Conservation (phyloP, 1,284 basidiomycete species). For the Cryptococcus neoformans region DNA sequence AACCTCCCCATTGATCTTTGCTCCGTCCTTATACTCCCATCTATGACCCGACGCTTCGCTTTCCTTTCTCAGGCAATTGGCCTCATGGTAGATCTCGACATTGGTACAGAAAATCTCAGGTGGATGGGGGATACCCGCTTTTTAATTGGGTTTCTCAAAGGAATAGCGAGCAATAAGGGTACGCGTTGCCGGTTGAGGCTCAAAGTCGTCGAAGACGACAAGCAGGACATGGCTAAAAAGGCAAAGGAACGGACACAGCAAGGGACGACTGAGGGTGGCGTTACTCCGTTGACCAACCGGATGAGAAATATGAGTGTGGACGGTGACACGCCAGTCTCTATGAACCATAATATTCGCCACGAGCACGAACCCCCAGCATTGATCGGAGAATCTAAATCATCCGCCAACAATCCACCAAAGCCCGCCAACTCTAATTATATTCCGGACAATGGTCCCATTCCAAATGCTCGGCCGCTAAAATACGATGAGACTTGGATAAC, state of each 20-base stretch:
- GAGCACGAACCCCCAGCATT: background rate
- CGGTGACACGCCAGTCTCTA: background rate
- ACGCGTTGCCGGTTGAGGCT: constrained; percentile 69
- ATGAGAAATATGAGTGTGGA: background rate
- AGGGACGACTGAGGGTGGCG: constrained; percentile 15
- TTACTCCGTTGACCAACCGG: constrained; percentile 9
- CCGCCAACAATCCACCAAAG: too few species aligned
- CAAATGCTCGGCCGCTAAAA: constrained; percentile 23
- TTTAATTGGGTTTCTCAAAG: constrained; percentile 73
- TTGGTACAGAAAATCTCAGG: constrained; percentile 77
- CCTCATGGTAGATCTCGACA: constrained; percentile 85
- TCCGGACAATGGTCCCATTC: constrained; percentile 22
- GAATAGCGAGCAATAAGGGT: constrained; percentile 64
- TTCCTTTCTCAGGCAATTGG: constrained; percentile 88
- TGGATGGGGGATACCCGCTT: constrained; percentile 96
- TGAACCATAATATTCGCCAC: background rate
- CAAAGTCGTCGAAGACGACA: constrained; percentile 69
- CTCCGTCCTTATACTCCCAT: constrained; percentile 57
- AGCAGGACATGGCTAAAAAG: constrained; percentile 60
- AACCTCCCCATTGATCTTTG: constrained; percentile 78
- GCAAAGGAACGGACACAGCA: constrained; percentile 26
- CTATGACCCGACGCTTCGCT: constrained; percentile 58
- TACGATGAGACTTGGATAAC: constrained; percentile 43
- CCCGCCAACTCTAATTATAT: background rate
- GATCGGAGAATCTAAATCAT: too few species aligned